Evolutionary conservation across 169 alveolate species (phyloP), one percentile per base, ranked within the genome.

Genomic region (Besnoitia besnoiti): DNA sequence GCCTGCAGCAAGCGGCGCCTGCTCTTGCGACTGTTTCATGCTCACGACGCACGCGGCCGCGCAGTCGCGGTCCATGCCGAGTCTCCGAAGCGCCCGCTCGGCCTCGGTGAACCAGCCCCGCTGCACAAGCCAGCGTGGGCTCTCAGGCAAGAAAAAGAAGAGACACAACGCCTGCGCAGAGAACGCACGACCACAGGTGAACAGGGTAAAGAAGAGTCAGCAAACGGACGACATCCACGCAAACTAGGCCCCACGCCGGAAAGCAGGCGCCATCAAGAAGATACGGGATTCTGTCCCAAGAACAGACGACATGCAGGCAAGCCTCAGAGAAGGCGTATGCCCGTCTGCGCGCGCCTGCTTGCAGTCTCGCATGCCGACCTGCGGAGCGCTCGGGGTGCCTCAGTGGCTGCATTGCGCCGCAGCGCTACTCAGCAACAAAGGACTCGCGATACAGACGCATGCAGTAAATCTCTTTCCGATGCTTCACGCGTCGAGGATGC

Each of bases 71-170:
- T n/a, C 2, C 82, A 37, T 73, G 47, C 82, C 82, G 44, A 73
- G 24, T 73, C 82, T n/a, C 39, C 14, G 10, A 5, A 73, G 44
- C 39, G 82, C 5, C 82, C 30, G 12, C 82, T 73, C 82, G 8
- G 82, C 82, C 12, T 73, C 24, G 2, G 47, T 12, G 14, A 73
- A 42, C 82, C 16, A 8, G 14, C 82, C 82, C n/a, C 46, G 14
- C n/a, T 73, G 82, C 44, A 73, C 44, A 19, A 73, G 46, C 82
- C 82, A 73, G 3, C 82, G 82, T 19, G 82, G 82, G 46, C 82
- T 73, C n/a, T 73, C 82, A 19, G 82, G 82, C 46, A 73, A 16
- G n/a, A 73, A 73, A 10, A 73, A 37, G 47, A 73, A 24, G 27
- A 73, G 27, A 73, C 82, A 73, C 46, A 37, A 30, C 82, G 27